phyloP scores from a whole-genome alignment of 2,329 filamentous ascomycete species.

The Calycina herbarum region DNA sequence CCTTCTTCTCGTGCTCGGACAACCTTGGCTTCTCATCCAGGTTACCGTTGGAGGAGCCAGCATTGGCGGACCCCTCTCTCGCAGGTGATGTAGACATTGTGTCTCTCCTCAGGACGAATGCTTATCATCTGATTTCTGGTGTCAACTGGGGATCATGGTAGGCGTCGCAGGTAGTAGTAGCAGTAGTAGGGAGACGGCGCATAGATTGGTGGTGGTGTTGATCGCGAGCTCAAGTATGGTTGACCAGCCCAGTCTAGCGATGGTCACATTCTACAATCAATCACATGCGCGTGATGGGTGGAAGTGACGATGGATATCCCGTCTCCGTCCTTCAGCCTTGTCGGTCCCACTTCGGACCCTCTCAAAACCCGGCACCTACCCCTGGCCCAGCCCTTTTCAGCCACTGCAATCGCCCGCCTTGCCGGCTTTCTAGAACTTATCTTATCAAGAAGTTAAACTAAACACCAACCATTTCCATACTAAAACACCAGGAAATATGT shows the following conservation, averaged over 20 bases:
- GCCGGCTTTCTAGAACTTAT: background rate
- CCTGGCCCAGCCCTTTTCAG: background rate
- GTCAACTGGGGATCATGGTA: conserved; percentile 4
- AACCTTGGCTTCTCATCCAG: conserved; percentile 59
- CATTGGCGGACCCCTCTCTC: conserved; percentile 32
- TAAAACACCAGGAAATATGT: conserved; percentile 6
- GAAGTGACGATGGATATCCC: background rate
- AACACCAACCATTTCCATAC: background rate
- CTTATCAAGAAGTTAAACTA: background rate
- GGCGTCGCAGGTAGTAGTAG: background rate
- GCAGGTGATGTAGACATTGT: conserved; percentile 31
- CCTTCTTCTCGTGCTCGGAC: conserved; percentile 70
- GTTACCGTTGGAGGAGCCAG: conserved; percentile 30
- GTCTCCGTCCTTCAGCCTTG: conserved; percentile 4
- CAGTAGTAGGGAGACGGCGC: background rate
- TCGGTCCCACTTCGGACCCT: background rate
- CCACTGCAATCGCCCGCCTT: background rate
- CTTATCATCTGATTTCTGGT: conserved; percentile 15
- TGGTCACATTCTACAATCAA: conserved; percentile 14
- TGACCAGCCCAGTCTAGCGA: background rate
- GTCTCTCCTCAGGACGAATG: background rate
- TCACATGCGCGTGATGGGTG: conserved; percentile 12
- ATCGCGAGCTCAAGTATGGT: background rate
- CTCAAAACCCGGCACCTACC: background rate
- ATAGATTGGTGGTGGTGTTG: conserved; percentile 3